phyloP scores from a whole-genome alignment of 2,329 filamentous ascomycete genomes.

The Curvularia lunata region DNA sequence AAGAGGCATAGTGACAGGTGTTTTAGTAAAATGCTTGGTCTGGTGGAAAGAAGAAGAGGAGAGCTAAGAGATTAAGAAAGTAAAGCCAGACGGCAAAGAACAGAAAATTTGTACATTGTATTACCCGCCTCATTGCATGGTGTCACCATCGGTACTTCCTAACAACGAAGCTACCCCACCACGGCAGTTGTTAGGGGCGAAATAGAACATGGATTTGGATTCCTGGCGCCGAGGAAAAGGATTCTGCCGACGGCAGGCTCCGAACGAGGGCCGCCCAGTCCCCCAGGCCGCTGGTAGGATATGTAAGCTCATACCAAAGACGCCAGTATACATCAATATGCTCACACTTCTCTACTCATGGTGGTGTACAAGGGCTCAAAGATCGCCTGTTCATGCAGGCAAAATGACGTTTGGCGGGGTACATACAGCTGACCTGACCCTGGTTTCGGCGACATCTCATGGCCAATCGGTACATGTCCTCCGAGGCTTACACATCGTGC shows the following conservation, averaged over 20 bases:
- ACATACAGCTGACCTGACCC: constrained; percentile 1
- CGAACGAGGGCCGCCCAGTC: constrained; percentile 3
- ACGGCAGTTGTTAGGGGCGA: constrained; percentile 43
- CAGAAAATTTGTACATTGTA: constrained; percentile 17
- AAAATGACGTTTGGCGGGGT: constrained; percentile 31
- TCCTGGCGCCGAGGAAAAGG: constrained; percentile 17
- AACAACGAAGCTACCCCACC: constrained; percentile 39
- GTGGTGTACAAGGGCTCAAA: neutral
- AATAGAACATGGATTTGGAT: constrained; percentile 17
- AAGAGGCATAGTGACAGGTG: constrained; percentile 43
- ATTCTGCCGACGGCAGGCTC: constrained; percentile 8
- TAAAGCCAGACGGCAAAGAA: neutral
- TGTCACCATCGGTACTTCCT: constrained; percentile 10
- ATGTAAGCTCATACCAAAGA: neutral
- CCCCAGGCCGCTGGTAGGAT: neutral
- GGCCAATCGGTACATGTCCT: neutral
- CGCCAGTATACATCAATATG: neutral
- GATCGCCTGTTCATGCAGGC: constrained; percentile 7
- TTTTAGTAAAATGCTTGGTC: neutral
- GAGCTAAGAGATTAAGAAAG: neutral
- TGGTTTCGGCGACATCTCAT: neutral
- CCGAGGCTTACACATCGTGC: neutral
- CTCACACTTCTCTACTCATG: neutral
- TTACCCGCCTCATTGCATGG: constrained; percentile 14
- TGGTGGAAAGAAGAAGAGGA: neutral